Percentiles rank a stretch among this genome's conserved stretches.
phyloP scores from a whole-genome alignment of 208 protist genomes.

The Leishmania braziliensis region DNA sequence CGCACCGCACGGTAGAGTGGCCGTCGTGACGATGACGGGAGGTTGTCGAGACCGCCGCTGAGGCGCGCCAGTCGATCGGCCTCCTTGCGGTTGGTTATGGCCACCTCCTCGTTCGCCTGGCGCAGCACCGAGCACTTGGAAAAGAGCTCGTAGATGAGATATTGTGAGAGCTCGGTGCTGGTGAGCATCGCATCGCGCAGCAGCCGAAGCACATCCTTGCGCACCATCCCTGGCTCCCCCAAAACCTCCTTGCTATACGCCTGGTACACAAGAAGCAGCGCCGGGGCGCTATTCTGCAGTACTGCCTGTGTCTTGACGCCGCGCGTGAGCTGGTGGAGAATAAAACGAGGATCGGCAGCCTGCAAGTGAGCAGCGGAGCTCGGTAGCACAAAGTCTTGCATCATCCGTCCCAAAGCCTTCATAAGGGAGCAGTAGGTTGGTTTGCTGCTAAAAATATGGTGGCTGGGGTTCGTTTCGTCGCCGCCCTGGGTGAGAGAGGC shows the following conservation, averaged over 20 bases:
- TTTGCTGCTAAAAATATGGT: background rate
- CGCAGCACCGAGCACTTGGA: constrained; percentile 63
- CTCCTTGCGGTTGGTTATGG: constrained; percentile 51
- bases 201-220: constrained; percentile 70
- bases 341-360: constrained; percentile 2
- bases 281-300: constrained; percentile 52
- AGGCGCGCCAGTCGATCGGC: constrained; percentile 56
- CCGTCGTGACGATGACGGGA: constrained; percentile 26
- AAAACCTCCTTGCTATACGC: constrained; percentile 80
- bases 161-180: constrained; percentile 87
- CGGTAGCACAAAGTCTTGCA: constrained; percentile 25
- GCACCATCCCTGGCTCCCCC: constrained; percentile 67
- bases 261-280: constrained; percentile 67
- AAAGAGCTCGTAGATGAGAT: constrained; percentile 86
- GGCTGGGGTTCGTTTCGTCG: background rate
- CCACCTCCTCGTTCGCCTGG: constrained; percentile 52
- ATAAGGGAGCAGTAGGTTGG: constrained; percentile 21
- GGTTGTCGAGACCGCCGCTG: background rate
- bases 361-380: constrained; percentile 21
- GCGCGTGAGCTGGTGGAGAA: constrained; percentile 54
- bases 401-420: constrained; percentile 25
- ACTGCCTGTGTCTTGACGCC: constrained; percentile 62
- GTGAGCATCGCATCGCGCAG: constrained; percentile 89
- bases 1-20: constrained; percentile 46
- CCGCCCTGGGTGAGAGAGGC: background rate